These are phyloP conservation scores for Salvia splendens DNA, from an alignment of 257 asterid species.

Conservation along the genomic window DNA sequence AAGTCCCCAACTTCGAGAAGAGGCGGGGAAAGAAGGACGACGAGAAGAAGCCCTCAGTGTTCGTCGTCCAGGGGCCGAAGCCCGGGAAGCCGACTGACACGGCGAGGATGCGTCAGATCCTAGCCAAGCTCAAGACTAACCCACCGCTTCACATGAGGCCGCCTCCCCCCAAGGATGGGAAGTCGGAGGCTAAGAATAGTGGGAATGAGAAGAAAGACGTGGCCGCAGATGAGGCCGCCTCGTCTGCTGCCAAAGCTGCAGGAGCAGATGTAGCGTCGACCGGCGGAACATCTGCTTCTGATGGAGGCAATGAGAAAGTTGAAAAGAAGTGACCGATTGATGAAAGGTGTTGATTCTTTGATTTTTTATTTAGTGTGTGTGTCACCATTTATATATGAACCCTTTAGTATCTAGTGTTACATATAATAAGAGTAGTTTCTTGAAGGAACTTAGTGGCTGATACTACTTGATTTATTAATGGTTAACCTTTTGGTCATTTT, in stretches of 20 bases:
- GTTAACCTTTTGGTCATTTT: no score
- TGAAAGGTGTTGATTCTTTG: constrained; percentile 26
- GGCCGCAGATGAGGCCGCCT: constrained; percentile 26
- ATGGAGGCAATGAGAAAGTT: constrained; percentile 31
- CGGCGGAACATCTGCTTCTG: constrained; percentile 34
- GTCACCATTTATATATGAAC: constrained; percentile 1
- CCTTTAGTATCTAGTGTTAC: background rate
- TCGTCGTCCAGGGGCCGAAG: constrained; percentile 87
- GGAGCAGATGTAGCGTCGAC: constrained; percentile 32
- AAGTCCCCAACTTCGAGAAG: constrained; percentile 82
- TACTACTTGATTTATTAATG: no score
- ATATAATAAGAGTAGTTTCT: constrained; percentile 38
- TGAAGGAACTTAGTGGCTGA: background rate
- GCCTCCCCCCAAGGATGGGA: constrained; percentile 51
- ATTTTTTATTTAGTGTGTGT: constrained; percentile 13
- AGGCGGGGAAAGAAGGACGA: constrained; percentile 74
- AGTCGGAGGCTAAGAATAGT: constrained; percentile 4
- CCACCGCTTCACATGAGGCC: constrained; percentile 95
- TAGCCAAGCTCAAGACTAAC: constrained; percentile 71
- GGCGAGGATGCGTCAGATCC: constrained; percentile 82
- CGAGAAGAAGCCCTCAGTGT: constrained; percentile 64
- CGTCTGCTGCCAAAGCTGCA: constrained; percentile 31
- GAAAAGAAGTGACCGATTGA: constrained; percentile 36
- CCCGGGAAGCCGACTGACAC: constrained; percentile 95
- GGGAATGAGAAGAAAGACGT: constrained; percentile 38